Conservation (phyloP, 2,329 filamentous ascomycete genomes). For the Sphaerulina musiva region DNA sequence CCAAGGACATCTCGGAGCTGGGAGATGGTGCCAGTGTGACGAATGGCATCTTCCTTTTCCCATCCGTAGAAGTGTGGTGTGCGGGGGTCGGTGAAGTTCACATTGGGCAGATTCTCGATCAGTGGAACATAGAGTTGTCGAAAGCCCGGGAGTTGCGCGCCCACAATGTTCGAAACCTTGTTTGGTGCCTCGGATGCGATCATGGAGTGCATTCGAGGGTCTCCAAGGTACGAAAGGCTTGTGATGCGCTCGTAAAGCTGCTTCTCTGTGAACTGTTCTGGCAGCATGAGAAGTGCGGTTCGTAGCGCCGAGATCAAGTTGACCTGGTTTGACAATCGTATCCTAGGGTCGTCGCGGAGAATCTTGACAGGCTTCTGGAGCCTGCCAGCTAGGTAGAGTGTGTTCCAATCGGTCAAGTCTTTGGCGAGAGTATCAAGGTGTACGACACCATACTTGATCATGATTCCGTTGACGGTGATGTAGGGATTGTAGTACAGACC, state of each 20-base stretch:
- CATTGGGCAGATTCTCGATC: constrained; percentile 82
- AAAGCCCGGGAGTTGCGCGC: constrained; percentile 85
- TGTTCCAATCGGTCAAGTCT: constrained; percentile 87
- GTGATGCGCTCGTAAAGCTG: constrained; percentile 88
- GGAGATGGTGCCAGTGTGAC: constrained; percentile 32
- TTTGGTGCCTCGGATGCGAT: constrained; percentile 69
- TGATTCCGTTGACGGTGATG: constrained; percentile 84
- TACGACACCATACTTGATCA: constrained; percentile 97
- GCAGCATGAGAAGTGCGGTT: constrained; percentile 79
- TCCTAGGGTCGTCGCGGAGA: constrained; percentile 82
- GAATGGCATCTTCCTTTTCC: constrained; percentile 36
- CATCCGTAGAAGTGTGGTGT: constrained; percentile 42
- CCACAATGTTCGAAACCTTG: constrained; percentile 92
- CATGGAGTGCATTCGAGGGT: constrained; percentile 81
- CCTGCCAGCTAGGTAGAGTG: constrained; percentile 89
- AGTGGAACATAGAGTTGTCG: constrained; percentile 83
- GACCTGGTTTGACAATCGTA: constrained; percentile 90
- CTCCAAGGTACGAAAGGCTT: constrained; percentile 86
- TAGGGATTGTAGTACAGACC: constrained; percentile 98
- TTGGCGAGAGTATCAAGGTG: constrained; percentile 82
- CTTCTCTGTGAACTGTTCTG: constrained; percentile 74
- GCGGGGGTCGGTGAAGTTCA: constrained; percentile 63
- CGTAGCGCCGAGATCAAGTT: constrained; percentile 89
- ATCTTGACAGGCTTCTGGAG: constrained; percentile 98
- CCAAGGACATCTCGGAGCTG: constrained; percentile 52